phyloP scores from a whole-genome alignment of 1,139 yeast genomes.

The Suhomyces kunorum region DNA sequence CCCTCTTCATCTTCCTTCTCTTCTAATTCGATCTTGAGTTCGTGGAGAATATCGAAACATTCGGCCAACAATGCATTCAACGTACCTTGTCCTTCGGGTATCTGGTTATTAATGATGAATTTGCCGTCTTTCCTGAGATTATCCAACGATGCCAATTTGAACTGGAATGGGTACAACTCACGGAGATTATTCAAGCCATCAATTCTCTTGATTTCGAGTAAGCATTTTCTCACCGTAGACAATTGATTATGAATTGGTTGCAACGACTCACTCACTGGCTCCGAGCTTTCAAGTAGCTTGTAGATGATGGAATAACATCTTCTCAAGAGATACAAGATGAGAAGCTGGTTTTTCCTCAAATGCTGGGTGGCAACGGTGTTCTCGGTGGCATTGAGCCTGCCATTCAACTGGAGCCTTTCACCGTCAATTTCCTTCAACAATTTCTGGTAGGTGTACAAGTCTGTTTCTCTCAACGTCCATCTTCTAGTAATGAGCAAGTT shows the following conservation, averaged over 20 bases:
- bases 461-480: constrained; percentile 97
- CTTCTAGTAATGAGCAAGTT: constrained; percentile 85
- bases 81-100: constrained; percentile 97
- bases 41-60: constrained; percentile 91
- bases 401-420: constrained; percentile 52
- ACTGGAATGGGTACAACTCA: constrained; percentile 92
- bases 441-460: constrained; percentile 79
- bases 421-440: constrained; percentile 72
- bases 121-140: constrained; percentile 86
- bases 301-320: constrained; percentile 88
- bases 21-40: constrained; percentile 83
- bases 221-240: constrained; percentile 84
- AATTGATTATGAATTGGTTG: constrained; percentile 93
- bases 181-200: constrained; percentile 87
- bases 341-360: constrained; percentile 52
- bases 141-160: constrained; percentile 88
- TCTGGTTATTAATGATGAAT: constrained; percentile 80
- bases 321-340: constrained; percentile 75
- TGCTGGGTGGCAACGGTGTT: constrained; percentile 18
- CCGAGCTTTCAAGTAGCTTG: constrained; percentile 84
- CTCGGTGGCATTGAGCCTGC: constrained; percentile 19
- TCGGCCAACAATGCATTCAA: constrained; percentile 87
- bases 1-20: constrained; percentile 50
- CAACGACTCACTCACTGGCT: constrained; percentile 91
- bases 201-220: constrained; percentile 84